These are phyloP conservation scores for Schizothecium vesticola DNA, from an alignment of 495 filamentous ascomycete genomes.

Conservation along the genomic window DNA sequence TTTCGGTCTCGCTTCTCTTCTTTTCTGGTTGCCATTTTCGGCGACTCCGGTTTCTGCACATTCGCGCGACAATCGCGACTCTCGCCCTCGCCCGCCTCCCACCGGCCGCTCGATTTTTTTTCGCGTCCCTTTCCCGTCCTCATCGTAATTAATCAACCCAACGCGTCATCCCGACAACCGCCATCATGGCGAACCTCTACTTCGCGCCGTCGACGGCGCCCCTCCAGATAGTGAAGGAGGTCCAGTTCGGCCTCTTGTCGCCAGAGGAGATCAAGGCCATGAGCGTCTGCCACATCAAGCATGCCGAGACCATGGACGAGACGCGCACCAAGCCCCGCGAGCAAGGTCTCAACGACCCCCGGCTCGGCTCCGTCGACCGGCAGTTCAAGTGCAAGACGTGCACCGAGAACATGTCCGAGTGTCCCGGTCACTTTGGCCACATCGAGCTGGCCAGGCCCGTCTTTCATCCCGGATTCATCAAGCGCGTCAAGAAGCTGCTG, in stretches of 20 bases:
- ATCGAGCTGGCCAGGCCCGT: slow-evolving; percentile 94
- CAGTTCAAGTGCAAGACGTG: slow-evolving; percentile 93
- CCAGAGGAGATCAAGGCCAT: slow-evolving; percentile 97
- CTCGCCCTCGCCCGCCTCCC: slow-evolving; percentile 9
- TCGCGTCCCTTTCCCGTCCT: not conserved
- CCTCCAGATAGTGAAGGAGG: slow-evolving; percentile 91
- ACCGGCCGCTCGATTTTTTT: slow-evolving; percentile 10
- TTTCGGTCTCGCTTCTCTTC: slow-evolving; percentile 4
- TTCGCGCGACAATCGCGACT: slow-evolving; percentile 19
- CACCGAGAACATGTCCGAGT: slow-evolving; percentile 87
- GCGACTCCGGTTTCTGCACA: slow-evolving; percentile 11
- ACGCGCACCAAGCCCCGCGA: slow-evolving; percentile 79
- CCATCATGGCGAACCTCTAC: slow-evolving; percentile 85
- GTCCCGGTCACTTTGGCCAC: slow-evolving; percentile 95
- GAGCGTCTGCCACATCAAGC: slow-evolving; percentile 88
- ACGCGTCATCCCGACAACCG: slow-evolving; percentile 5
- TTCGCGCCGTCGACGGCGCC: slow-evolving; percentile 92
- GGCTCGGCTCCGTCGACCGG: slow-evolving; percentile 89
- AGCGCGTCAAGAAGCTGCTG: slow-evolving; percentile 94
- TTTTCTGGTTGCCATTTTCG: slow-evolving; percentile 7
- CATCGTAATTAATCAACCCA: slow-evolving; percentile 1
- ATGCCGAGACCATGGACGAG: slow-evolving; percentile 99
- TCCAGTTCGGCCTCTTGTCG: slow-evolving; percentile 94
- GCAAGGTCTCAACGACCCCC: slow-evolving; percentile 86
- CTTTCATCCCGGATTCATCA: slow-evolving; percentile 93